Conservation (phyloP, 805 yeast species). For the Lachancea kluyveri region DNA sequence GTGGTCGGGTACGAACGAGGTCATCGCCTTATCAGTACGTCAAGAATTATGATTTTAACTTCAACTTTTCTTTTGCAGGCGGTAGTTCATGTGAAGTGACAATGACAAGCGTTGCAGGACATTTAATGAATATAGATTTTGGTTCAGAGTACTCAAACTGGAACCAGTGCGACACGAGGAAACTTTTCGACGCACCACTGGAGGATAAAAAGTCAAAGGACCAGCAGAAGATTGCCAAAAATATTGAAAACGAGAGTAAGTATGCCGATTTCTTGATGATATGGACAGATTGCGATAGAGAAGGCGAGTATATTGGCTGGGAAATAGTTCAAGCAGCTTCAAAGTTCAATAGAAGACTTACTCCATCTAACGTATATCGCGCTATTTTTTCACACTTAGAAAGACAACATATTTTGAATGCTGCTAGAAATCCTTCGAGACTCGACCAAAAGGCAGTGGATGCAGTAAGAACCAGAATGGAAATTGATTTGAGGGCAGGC, state of each 20-base stretch:
- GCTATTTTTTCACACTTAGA: constrained; percentile 88
- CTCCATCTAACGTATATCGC: constrained; percentile 49
- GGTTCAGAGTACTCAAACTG: constrained; percentile 43
- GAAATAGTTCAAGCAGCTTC: constrained; percentile 72
- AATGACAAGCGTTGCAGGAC: constrained; percentile 93
- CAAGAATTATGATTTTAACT: constrained; percentile 73
- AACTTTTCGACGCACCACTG: constrained; percentile 67
- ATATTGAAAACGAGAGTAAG: constrained; percentile 62
- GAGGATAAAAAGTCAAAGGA: constrained; percentile 36
- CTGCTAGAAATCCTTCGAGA: constrained; percentile 61
- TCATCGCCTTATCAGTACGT: constrained; percentile 53
- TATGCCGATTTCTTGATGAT: constrained; percentile 64
- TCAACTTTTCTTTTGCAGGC: constrained; percentile 46
- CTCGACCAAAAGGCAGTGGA: constrained; percentile 65
- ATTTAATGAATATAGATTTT: constrained; percentile 62
- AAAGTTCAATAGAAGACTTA: constrained; percentile 36
- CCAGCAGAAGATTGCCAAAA: constrained; percentile 47
- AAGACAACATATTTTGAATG: constrained; percentile 59
- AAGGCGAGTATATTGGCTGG: constrained; percentile 89
- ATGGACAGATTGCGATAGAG: constrained; percentile 99
- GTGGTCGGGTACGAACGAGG: constrained; percentile 50
- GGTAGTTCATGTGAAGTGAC: constrained; percentile 73
- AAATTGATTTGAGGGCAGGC: constrained; percentile 85
- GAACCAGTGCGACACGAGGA: constrained; percentile 60
- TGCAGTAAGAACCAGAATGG: constrained; percentile 84